A percentile compares a stretch with the other conserved stretches of the same genome.
Evolutionary conservation across 345 rosid genomes (phyloP).

Genomic region (Clarkia xantiana): DNA sequence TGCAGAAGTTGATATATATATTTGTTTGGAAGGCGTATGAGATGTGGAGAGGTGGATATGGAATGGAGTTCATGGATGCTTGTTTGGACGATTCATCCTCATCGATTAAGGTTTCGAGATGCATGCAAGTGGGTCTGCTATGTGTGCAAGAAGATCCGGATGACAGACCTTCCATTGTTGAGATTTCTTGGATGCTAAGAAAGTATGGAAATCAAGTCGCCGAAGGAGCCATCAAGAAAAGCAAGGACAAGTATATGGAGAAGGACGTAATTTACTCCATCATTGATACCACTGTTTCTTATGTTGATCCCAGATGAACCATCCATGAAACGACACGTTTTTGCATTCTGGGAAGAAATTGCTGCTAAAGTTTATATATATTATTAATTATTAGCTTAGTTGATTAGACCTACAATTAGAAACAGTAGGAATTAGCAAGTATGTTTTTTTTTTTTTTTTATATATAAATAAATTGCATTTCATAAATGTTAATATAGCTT

Average conservation of each 20-base stretch:
- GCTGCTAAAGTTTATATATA: too few relatives aligned
- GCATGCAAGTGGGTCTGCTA: conserved; percentile 21
- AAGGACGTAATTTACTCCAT: conserved; percentile 10
- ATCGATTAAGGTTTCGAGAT: conserved; percentile 8
- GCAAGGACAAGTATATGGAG: not conserved
- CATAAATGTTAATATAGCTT: too few relatives aligned
- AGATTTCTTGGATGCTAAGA: conserved; percentile 17
- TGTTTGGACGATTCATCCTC: conserved; percentile 17
- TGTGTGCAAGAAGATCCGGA: conserved; percentile 19
- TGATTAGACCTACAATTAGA: too few relatives aligned
- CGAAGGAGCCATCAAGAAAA: conserved; percentile 12
- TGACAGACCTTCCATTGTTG: conserved; percentile 21
- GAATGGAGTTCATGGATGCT: conserved; percentile 18
- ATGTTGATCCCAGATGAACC: conserved; percentile 18
- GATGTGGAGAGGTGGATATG: conserved; percentile 10
- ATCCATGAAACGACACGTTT: too few relatives aligned
- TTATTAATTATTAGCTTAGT: too few relatives aligned
- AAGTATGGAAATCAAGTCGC: conserved; percentile 1
- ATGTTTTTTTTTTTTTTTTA: too few relatives aligned
- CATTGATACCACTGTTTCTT: conserved; percentile 15
- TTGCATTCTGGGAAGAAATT: too few relatives aligned
- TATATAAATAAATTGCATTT: too few relatives aligned
- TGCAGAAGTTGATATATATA: too few relatives aligned
- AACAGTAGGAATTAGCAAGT: too few relatives aligned
- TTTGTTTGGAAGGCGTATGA: conserved; percentile 14